Conservation (phyloP, 1,284 basidiomycete genomes). For the Melampsora medusae region DNA sequence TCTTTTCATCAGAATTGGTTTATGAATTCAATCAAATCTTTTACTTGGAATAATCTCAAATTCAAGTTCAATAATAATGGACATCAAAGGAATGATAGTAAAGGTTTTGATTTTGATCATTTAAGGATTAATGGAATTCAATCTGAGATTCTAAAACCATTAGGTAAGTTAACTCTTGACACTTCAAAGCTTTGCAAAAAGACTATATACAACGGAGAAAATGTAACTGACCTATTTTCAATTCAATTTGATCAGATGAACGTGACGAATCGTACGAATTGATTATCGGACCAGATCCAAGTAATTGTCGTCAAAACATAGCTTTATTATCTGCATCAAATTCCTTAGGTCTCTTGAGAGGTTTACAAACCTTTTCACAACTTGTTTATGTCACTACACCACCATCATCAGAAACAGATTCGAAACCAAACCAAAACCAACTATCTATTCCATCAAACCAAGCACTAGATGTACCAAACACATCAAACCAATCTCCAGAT, state of each 20-base stretch:
- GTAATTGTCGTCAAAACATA: conserved; percentile 23
- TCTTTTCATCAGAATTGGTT: not conserved
- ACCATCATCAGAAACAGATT: conserved; percentile 17
- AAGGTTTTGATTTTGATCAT: not conserved
- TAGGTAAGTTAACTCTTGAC: conserved; percentile 3
- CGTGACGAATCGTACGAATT: conserved; percentile 70
- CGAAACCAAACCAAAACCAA: conserved; percentile 1
- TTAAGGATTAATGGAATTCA: not conserved
- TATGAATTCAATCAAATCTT: conserved; percentile 41
- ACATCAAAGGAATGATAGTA: conserved; percentile 21
- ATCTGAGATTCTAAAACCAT: not conserved
- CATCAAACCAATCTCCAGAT: too few relatives aligned
- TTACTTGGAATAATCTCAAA: conserved; percentile 46
- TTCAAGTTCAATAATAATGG: conserved; percentile 9
- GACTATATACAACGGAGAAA: too few relatives aligned
- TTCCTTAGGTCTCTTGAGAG: conserved; percentile 73
- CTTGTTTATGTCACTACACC: conserved; percentile 57
- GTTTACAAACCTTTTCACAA: conserved; percentile 77
- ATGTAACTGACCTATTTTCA: conserved; percentile 55
- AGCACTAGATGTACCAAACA: too few relatives aligned
- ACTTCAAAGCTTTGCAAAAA: conserved; percentile 41
- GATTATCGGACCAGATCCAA: conserved; percentile 56
- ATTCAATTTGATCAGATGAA: conserved; percentile 60
- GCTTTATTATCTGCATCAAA: conserved; percentile 69
- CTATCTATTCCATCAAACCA: not conserved